Conservation (phyloP, 1,284 basidiomycete genomes). For the Cryptococcus sp. region DNA sequence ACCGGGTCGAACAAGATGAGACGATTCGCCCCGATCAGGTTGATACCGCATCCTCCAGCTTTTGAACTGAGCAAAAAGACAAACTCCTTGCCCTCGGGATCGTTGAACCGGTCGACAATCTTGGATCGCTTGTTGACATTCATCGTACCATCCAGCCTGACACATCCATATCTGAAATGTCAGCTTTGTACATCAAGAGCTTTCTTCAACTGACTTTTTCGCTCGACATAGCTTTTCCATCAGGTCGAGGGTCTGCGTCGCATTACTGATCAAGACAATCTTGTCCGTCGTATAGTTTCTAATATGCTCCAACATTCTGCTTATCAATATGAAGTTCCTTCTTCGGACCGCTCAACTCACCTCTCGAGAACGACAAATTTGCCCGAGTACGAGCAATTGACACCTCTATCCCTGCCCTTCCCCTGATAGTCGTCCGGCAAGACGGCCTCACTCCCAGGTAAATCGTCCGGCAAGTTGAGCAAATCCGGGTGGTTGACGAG, state of each 20-base stretch:
- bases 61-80: constrained; percentile 94
- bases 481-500: constrained; percentile 96
- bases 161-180: constrained; percentile 71
- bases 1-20: constrained; percentile 96
- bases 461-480: constrained; percentile 77
- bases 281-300: constrained; percentile 80
- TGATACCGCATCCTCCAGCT: constrained; percentile 97
- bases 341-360: constrained; percentile 48
- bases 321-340: constrained; percentile 1
- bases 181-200: background rate
- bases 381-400: constrained; percentile 76
- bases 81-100: constrained; percentile 91
- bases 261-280: constrained; percentile 97
- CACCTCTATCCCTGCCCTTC: constrained; percentile 50
- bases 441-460: constrained; percentile 74
- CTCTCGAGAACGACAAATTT: constrained; percentile 93
- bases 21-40: constrained; percentile 94
- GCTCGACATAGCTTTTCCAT: constrained; percentile 79
- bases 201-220: constrained; percentile 63
- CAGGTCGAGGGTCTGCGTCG: constrained; percentile 92
- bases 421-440: constrained; percentile 69
- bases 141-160: constrained; percentile 92
- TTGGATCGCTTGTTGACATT: constrained; percentile 91
- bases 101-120: constrained; percentile 94
- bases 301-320: constrained; percentile 78